These are phyloP conservation scores for Helicocarpus griseus DNA, from an alignment of 2,329 filamentous ascomycete species.

Conservation along the genomic window DNA sequence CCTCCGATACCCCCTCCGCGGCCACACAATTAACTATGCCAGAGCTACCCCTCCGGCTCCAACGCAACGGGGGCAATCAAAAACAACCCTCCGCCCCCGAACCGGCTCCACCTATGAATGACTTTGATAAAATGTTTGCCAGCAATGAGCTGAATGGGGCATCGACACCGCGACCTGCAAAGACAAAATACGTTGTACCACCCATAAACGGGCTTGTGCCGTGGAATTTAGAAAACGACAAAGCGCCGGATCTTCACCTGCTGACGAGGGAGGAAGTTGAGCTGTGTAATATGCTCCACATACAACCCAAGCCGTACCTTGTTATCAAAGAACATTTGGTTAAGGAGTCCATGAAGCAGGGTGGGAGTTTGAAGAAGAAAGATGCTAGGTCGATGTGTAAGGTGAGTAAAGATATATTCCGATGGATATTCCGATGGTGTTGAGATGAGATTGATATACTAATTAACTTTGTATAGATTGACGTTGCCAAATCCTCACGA, in stretches of 20 bases:
- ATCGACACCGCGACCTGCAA: slow-evolving; percentile 29
- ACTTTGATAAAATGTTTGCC: slow-evolving; percentile 44
- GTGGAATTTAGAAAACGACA: slow-evolving; percentile 63
- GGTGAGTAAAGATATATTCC: slow-evolving; percentile 23
- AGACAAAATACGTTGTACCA: slow-evolving; percentile 44
- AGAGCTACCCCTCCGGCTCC: slow-evolving; percentile 59
- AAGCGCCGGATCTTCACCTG: slow-evolving; percentile 69
- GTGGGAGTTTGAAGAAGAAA: slow-evolving; percentile 87
- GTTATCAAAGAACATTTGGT: slow-evolving; percentile 91
- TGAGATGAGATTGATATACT: too few species aligned
- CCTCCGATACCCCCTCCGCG: slow-evolving; percentile 63
- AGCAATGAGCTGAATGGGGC: slow-evolving; percentile 42
- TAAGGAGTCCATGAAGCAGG: slow-evolving; percentile 79
- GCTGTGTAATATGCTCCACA: slow-evolving; percentile 69
- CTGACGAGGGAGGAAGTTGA: slow-evolving; percentile 76
- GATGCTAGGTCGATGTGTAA: slow-evolving; percentile 76
- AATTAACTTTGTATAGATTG: slow-evolving; percentile 44
- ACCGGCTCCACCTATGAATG: slow-evolving; percentile 36
- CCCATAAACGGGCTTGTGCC: slow-evolving; percentile 37
- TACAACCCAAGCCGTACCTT: slow-evolving; percentile 90
- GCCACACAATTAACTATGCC: slow-evolving; percentile 68
- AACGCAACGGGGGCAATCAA: slow-evolving; percentile 29
- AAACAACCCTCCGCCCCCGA: slow-evolving; percentile 20
- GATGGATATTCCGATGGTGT: too few species aligned
- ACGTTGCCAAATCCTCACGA: slow-evolving; percentile 72